Evolutionary conservation across 306 rosid genomes (phyloP).

Genomic region (Carpinus fangiana): DNA sequence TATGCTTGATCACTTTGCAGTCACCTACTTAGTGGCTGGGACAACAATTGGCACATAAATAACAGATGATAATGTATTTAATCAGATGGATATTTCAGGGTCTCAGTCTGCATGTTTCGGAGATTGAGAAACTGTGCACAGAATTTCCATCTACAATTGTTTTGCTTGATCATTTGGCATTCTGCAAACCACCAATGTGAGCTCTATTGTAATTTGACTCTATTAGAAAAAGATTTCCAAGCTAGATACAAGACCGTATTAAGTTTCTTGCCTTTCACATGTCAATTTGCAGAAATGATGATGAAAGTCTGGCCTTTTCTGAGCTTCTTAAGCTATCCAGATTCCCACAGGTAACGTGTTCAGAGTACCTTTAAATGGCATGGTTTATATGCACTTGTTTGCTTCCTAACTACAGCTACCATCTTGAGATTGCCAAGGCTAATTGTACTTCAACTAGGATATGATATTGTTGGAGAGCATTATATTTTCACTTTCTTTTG

Average conservation of each 20-base stretch:
- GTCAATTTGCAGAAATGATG: constrained; percentile 62
- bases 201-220: constrained; percentile 17
- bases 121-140: constrained; percentile 75
- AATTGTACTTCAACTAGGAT: constrained; percentile 1
- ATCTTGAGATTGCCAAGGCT: constrained; percentile 17
- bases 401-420: background rate
- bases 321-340: constrained; percentile 72
- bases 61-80: constrained; percentile 9
- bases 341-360: constrained; percentile 67
- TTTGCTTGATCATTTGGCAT: constrained; percentile 81
- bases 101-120: constrained; percentile 67
- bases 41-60: background rate
- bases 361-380: background rate
- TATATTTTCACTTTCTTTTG: constrained; percentile 1
- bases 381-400: background rate
- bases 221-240: constrained; percentile 2
- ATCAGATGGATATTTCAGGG: constrained; percentile 52
- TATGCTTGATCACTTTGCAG: background rate
- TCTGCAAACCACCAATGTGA: constrained; percentile 87
- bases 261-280: constrained; percentile 12
- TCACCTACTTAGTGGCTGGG: background rate
- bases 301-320: constrained; percentile 59
- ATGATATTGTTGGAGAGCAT: background rate
- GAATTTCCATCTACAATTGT: constrained; percentile 81
- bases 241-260: background rate